These are phyloP conservation scores for Lentithecium fluviatile DNA, from an alignment of 495 filamentous ascomycete species.

Conservation along the genomic window DNA sequence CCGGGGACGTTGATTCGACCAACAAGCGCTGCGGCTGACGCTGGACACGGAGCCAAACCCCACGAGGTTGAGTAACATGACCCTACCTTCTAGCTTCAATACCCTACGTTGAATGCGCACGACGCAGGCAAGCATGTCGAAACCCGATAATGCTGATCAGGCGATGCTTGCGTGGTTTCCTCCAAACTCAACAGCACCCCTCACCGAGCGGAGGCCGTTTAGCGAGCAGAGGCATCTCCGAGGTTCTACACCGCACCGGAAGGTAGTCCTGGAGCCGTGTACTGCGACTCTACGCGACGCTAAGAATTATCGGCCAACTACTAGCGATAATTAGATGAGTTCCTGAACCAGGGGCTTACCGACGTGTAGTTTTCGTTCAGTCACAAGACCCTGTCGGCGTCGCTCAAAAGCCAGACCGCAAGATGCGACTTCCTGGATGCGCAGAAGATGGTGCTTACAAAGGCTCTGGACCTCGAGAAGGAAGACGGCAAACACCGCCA, in stretches of 20 bases:
- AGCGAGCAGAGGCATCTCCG: conserved; percentile 7
- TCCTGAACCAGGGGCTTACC: conserved; percentile 5
- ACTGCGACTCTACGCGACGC: conserved; percentile 12
- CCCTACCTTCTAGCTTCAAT: too few relatives aligned
- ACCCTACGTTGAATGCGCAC: too few relatives aligned
- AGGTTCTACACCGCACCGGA: conserved; percentile 2
- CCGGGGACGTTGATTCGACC: too few relatives aligned
- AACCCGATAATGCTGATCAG: too few relatives aligned
- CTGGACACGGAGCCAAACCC: too few relatives aligned
- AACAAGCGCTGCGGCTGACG: too few relatives aligned
- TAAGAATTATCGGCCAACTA: conserved; percentile 15
- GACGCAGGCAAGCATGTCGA: too few relatives aligned
- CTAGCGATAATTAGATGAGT: neutral
- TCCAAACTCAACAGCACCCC: neutral
- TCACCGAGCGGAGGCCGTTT: conserved; percentile 1
- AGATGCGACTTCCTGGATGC: neutral
- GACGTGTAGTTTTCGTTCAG: conserved; percentile 17
- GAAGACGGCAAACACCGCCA: conserved; percentile 20
- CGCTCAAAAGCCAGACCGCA: neutral
- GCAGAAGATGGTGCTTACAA: conserved; percentile 26
- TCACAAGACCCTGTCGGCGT: neutral
- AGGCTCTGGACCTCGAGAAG: conserved; percentile 27
- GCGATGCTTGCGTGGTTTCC: too few relatives aligned
- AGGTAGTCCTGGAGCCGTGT: conserved; percentile 14
- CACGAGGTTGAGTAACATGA: too few relatives aligned